Conservation (phyloP, 2,329 filamentous ascomycete species). For the Xylariaceae sp. region DNA sequence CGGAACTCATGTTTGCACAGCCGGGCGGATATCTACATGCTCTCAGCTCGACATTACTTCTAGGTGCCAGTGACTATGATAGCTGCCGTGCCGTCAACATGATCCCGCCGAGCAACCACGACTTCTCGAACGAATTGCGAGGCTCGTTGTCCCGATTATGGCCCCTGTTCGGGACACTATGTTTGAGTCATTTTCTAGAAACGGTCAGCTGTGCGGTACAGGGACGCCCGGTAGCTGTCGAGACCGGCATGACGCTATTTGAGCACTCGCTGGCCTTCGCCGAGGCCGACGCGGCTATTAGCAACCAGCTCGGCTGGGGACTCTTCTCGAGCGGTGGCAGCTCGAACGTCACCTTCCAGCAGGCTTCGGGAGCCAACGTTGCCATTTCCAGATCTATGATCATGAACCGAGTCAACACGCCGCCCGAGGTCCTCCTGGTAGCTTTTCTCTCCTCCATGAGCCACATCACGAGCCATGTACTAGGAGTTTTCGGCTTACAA, state of each 20-base stretch:
- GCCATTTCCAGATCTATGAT: constrained; percentile 67
- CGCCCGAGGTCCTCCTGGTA: constrained; percentile 85
- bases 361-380: constrained; percentile 45
- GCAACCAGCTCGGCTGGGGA: constrained; percentile 75
- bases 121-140: constrained; percentile 57
- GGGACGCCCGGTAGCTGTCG: constrained; percentile 75
- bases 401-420: constrained; percentile 79
- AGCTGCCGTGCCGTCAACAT: constrained; percentile 79
- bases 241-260: constrained; percentile 95
- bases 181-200: constrained; percentile 83
- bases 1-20: constrained; percentile 70
- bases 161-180: constrained; percentile 72
- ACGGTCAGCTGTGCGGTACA: constrained; percentile 86
- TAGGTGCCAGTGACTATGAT: constrained; percentile 72
- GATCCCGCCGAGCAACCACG: constrained; percentile 58
- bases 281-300: constrained; percentile 87
- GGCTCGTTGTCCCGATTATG: constrained; percentile 80
- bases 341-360: constrained; percentile 48
- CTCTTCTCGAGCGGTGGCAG: constrained; percentile 55
- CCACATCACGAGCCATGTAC: constrained; percentile 79
- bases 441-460: constrained; percentile 88
- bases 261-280: constrained; percentile 96
- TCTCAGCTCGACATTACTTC: constrained; percentile 70
- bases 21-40: constrained; percentile 71
- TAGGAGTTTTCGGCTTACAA: constrained; percentile 81